Evolutionary conservation across 495 filamentous ascomycete species (phyloP).

Genomic region (Daldinia decipiens): DNA sequence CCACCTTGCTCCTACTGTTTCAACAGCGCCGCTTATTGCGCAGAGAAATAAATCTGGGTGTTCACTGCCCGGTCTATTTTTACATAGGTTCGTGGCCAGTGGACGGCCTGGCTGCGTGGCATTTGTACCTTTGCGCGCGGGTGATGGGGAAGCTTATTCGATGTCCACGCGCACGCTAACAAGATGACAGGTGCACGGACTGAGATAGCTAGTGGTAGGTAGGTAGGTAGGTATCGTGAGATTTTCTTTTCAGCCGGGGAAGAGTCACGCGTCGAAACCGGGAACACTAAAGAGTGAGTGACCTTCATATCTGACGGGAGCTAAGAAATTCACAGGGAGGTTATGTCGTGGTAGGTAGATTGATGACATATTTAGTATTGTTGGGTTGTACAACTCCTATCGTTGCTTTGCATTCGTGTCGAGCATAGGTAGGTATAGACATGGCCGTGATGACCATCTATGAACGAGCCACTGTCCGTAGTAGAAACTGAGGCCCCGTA

Average conservation of each 20-base stretch:
- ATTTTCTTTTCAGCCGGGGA: neutral
- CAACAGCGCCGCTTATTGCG: too few species aligned
- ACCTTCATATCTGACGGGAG: too few species aligned
- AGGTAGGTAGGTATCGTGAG: neutral
- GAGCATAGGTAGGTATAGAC: neutral
- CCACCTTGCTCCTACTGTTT: too few species aligned
- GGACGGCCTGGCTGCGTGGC: neutral
- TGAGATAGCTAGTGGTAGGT: neutral
- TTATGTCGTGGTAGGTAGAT: too few species aligned
- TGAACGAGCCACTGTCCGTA: neutral
- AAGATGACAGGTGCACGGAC: neutral
- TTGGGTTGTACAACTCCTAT: too few species aligned
- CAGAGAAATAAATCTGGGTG: too few species aligned
- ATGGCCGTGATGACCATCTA: neutral
- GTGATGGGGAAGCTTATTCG: constrained; percentile 40
- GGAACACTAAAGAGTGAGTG: too few species aligned
- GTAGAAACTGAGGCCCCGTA: neutral
- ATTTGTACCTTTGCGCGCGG: constrained; percentile 21
- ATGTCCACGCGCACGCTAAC: constrained; percentile 9
- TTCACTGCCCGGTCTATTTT: neutral
- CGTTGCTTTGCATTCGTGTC: neutral
- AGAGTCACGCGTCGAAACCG: neutral
- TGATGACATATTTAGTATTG: too few species aligned
- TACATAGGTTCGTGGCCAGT: neutral
- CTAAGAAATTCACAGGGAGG: too few species aligned